Percentiles rank a stretch among this genome's conserved stretches.
Evolutionary conservation across 2,329 filamentous ascomycete genomes (phyloP).

Genomic region (Cladosporium sp.): DNA sequence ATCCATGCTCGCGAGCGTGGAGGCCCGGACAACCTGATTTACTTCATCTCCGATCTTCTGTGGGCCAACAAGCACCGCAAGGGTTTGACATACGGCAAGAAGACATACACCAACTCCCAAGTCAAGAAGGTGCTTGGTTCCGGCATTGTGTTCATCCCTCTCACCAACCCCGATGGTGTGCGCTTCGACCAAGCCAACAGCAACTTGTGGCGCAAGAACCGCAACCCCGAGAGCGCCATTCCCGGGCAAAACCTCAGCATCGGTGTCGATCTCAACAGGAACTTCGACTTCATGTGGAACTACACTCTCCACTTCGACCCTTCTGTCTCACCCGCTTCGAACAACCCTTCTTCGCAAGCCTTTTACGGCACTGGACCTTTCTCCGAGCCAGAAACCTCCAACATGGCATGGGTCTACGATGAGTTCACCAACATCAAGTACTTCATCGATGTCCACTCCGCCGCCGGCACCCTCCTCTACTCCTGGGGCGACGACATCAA

Average conservation of each 20-base stretch:
- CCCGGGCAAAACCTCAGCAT: slow-evolving; percentile 34
- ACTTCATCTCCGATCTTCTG: slow-evolving; percentile 60
- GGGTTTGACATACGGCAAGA: slow-evolving; percentile 55
- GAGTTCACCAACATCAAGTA: slow-evolving; percentile 53
- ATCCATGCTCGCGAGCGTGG: slow-evolving; percentile 62
- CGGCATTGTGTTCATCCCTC: slow-evolving; percentile 55
- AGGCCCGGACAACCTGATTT: slow-evolving; percentile 57
- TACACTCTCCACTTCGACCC: slow-evolving; percentile 49
- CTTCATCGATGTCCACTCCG: slow-evolving; percentile 62
- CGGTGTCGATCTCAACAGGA: slow-evolving; percentile 58
- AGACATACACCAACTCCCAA: slow-evolving; percentile 53
- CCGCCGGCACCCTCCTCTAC: slow-evolving; percentile 54
- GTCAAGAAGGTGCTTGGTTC: slow-evolving; percentile 54
- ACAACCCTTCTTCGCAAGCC: slow-evolving; percentile 46
- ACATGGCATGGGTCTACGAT: slow-evolving; percentile 55
- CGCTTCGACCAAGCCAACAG: slow-evolving; percentile 53
- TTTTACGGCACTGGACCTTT: slow-evolving; percentile 54
- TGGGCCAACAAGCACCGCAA: slow-evolving; percentile 51
- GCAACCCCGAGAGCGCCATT: slow-evolving; percentile 45
- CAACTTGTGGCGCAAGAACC: slow-evolving; percentile 59
- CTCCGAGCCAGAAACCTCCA: slow-evolving; percentile 59
- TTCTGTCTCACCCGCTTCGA: slow-evolving; percentile 43
- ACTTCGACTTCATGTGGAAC: slow-evolving; percentile 61
- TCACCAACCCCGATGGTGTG: slow-evolving; percentile 58
- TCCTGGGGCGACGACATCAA: slow-evolving; percentile 59